Evolutionary conservation across 2,329 filamentous ascomycete species (phyloP).

Genomic region (Ascochyta rabiei): DNA sequence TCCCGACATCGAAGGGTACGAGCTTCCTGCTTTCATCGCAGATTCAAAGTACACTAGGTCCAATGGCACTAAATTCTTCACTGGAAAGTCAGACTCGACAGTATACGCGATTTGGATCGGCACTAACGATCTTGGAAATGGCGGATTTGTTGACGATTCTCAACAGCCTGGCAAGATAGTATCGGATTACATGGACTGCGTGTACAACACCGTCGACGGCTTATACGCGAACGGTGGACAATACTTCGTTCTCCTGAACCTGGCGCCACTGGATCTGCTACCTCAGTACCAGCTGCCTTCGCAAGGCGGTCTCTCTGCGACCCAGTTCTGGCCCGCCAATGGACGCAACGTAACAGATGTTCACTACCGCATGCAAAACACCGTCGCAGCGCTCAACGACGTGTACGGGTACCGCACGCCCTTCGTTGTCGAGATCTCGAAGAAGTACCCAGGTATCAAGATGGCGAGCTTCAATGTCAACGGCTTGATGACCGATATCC

Average conservation of each 20-base stretch:
- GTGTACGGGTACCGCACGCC: slow-evolving; percentile 60
- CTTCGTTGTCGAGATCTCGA: slow-evolving; percentile 38
- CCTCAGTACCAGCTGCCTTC: slow-evolving; percentile 67
- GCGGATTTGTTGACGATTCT: slow-evolving; percentile 69
- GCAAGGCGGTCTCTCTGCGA: slow-evolving; percentile 52
- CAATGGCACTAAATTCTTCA: slow-evolving; percentile 52
- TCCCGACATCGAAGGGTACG: slow-evolving; percentile 60
- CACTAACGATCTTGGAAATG: slow-evolving; percentile 75
- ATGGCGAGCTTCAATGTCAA: slow-evolving; percentile 73
- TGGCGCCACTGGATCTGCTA: slow-evolving; percentile 68
- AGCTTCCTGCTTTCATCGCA: slow-evolving; percentile 55
- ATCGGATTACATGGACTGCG: slow-evolving; percentile 69
- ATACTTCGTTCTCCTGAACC: slow-evolving; percentile 75
- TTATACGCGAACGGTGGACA: slow-evolving; percentile 71
- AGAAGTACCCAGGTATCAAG: slow-evolving; percentile 60
- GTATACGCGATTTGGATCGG: slow-evolving; percentile 82
- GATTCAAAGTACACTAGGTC: slow-evolving; percentile 45
- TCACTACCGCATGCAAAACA: slow-evolving; percentile 59
- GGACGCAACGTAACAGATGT: slow-evolving; percentile 57
- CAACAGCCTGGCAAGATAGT: slow-evolving; percentile 66
- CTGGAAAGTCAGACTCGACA: slow-evolving; percentile 61
- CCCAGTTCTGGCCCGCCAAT: slow-evolving; percentile 57
- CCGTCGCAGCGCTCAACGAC: slow-evolving; percentile 58
- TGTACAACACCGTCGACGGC: slow-evolving; percentile 66
- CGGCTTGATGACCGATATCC: slow-evolving; percentile 66